phyloP scores from a whole-genome alignment of 495 filamentous ascomycete species.

The Penicillium tannophilum region DNA sequence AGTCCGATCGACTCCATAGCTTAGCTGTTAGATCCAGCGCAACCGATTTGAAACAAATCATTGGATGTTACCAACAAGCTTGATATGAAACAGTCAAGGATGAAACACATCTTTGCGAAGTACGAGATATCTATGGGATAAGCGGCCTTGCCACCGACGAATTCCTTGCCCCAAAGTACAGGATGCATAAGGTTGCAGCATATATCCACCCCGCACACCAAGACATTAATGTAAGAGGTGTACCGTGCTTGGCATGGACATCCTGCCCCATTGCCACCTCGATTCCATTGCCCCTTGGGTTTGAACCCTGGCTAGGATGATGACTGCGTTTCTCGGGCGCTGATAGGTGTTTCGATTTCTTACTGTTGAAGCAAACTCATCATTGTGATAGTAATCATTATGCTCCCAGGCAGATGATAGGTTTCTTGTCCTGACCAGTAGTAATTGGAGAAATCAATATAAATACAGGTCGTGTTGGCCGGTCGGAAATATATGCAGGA shows the following conservation, averaged over 20 bases:
- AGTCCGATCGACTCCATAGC: background rate
- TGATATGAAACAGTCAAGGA: background rate
- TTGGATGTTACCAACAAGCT: background rate
- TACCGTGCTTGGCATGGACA: background rate
- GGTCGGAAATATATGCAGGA: background rate
- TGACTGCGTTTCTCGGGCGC: background rate
- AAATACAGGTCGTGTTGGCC: background rate
- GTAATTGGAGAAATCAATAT: background rate
- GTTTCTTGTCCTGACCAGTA: background rate
- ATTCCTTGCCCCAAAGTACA: background rate
- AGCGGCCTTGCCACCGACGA: background rate
- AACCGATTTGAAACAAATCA: background rate
- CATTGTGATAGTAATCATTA: background rate
- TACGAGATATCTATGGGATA: background rate
- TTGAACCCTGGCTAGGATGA: background rate
- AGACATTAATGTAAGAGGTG: background rate
- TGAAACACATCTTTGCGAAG: background rate
- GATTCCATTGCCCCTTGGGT: background rate
- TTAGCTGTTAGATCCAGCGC: background rate
- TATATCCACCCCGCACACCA: background rate
- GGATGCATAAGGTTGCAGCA: conserved; percentile 14
- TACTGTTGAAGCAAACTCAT: background rate
- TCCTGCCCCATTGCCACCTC: background rate
- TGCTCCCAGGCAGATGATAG: background rate
- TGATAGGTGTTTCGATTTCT: background rate